phyloP scores from a whole-genome alignment of 192 early-diverging fungal species.

The Umbelopsis sp. region DNA sequence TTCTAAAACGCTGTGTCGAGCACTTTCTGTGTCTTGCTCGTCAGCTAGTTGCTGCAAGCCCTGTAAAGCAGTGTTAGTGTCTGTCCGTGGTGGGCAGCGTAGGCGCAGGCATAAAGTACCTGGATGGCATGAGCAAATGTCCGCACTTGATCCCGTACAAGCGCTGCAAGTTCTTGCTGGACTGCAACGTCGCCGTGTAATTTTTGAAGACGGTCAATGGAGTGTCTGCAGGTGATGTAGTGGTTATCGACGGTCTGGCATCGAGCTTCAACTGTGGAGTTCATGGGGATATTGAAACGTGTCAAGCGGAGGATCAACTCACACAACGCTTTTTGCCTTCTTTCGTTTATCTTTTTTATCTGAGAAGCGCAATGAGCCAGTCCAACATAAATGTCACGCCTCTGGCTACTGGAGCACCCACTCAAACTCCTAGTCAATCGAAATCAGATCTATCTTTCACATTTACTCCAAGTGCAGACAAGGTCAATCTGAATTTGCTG shows the following conservation, averaged over 20 bases:
- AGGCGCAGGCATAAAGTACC: neutral
- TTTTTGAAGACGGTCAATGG: constrained; percentile 4
- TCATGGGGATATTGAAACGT: neutral
- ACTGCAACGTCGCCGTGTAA: constrained; percentile 1
- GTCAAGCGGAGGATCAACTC: neutral
- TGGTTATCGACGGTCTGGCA: constrained; percentile 11
- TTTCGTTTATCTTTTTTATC: neutral
- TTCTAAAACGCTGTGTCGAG: constrained; percentile 40
- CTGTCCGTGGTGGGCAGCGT: neutral
- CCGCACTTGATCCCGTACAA: constrained; percentile 21
- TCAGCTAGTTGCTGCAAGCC: constrained; percentile 43
- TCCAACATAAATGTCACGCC: neutral
- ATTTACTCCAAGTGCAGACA: constrained; percentile 50
- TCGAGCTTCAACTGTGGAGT: neutral
- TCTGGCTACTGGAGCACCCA: neutral
- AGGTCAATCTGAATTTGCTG: constrained; percentile 65
- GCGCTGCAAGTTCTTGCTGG: constrained; percentile 6
- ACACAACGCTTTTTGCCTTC: neutral
- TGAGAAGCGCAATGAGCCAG: neutral
- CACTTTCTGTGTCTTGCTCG: constrained; percentile 53
- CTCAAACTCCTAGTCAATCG: neutral
- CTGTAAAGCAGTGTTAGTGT: neutral
- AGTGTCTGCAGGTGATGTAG: neutral
- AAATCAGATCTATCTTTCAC: constrained; percentile 43
- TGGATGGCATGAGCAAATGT: constrained; percentile 16